phyloP scores from a whole-genome alignment of 352 stramenopile species.

The Globisporangium acanthophoron region DNA sequence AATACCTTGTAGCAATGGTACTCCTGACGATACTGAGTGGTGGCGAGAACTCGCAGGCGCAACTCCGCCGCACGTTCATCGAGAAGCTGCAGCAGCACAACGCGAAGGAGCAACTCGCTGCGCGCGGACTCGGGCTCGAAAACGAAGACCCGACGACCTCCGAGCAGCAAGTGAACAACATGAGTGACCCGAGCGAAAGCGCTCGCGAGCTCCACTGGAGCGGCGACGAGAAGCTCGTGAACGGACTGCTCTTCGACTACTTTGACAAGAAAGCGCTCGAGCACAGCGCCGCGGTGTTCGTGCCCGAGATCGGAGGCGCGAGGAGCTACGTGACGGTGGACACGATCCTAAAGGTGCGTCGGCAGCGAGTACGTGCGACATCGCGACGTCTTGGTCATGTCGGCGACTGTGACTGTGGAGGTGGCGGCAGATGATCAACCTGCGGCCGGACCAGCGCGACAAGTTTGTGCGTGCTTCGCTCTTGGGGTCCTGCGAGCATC shows the following conservation, averaged over 20 bases:
- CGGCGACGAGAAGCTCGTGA: conserved; percentile 45
- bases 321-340: conserved; percentile 36
- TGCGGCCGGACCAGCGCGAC: conserved; percentile 15
- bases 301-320: conserved; percentile 52
- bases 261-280: conserved; percentile 39
- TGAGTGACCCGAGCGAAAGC: neutral
- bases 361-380: neutral
- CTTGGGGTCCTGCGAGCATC: neutral
- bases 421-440: conserved; percentile 26
- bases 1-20: no score
- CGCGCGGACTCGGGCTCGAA: neutral
- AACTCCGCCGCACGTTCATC: conserved; percentile 61
- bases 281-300: conserved; percentile 61
- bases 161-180: neutral
- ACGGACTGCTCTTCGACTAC: conserved; percentile 58
- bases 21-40: no score
- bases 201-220: conserved; percentile 16
- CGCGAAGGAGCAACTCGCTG: neutral
- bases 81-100: conserved; percentile 58
- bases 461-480: conserved; percentile 22
- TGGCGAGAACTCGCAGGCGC: conserved; percentile 28
- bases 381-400: neutral
- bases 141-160: neutral
- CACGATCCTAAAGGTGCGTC: conserved; percentile 36
- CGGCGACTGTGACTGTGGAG: neutral